These are phyloP conservation scores for Terfezia claveryi DNA, from an alignment of 495 filamentous ascomycete genomes.

Conservation along the genomic window DNA sequence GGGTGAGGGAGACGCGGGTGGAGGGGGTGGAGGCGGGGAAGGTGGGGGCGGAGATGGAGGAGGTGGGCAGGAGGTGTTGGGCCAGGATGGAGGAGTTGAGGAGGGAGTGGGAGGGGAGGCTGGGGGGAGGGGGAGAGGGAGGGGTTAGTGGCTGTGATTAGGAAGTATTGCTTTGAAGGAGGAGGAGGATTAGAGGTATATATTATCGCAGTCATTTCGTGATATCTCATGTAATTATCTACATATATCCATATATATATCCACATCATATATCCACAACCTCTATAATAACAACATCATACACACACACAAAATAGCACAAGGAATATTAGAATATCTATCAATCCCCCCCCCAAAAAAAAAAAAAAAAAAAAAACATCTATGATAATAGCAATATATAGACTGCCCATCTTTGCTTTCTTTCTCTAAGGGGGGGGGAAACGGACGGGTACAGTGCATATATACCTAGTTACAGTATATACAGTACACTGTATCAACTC, in stretches of 20 bases:
- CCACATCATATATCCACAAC: background rate
- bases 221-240: background rate
- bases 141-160: background rate
- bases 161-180: constrained; percentile 33
- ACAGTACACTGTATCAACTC: too few species aligned
- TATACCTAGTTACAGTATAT: too few species aligned
- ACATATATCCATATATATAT: background rate
- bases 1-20: background rate
- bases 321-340: too few species aligned
- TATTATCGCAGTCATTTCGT: background rate
- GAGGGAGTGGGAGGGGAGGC: background rate
- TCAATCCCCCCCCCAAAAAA: too few species aligned
- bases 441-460: too few species aligned
- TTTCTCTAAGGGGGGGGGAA: too few species aligned
- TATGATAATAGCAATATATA: background rate
- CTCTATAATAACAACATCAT: too few species aligned
- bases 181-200: background rate
- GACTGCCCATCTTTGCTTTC: background rate
- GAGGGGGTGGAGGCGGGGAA: background rate
- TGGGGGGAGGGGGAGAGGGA: background rate
- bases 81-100: background rate
- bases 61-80: background rate
- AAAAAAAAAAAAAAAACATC: background rate
- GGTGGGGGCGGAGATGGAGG: background rate
- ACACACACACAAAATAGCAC: too few species aligned